Conservation (phyloP, 1,284 basidiomycete genomes). For the Hypsizygus ulmarius region DNA sequence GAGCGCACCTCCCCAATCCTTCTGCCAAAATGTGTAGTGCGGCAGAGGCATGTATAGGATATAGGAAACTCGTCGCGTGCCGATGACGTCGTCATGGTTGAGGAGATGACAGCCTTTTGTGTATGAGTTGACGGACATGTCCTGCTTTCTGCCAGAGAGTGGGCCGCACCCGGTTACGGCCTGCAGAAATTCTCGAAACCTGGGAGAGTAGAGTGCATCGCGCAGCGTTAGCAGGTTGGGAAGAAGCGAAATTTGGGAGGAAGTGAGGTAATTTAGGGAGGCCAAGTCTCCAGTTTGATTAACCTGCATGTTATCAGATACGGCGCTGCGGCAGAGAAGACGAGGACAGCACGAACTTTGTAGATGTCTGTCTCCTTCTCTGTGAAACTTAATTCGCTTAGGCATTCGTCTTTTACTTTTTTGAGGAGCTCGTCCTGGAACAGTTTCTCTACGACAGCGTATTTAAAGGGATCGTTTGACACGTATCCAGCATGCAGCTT, state of each 20-base stretch:
- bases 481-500: slow-evolving; percentile 56
- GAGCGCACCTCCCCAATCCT: slow-evolving; percentile 90
- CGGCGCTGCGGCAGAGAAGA: slow-evolving; percentile 9
- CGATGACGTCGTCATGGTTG: slow-evolving; percentile 98
- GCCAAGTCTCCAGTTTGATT: slow-evolving; percentile 98
- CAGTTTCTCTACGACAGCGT: slow-evolving; percentile 79
- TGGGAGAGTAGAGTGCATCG: slow-evolving; percentile 87
- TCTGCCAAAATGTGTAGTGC: slow-evolving; percentile 61
- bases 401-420: slow-evolving; percentile 78
- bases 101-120: slow-evolving; percentile 90
- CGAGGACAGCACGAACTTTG: slow-evolving; percentile 57
- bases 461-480: slow-evolving; percentile 74
- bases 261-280: slow-evolving; percentile 82
- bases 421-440: slow-evolving; percentile 82
- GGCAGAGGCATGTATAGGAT: slow-evolving; percentile 97
- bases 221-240: slow-evolving; percentile 81
- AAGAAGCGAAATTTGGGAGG: slow-evolving; percentile 74
- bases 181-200: slow-evolving; percentile 84
- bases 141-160: slow-evolving; percentile 89
- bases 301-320: slow-evolving; percentile 52
- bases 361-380: slow-evolving; percentile 99
- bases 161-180: slow-evolving; percentile 93
- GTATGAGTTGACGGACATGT: slow-evolving; percentile 95
- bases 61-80: slow-evolving; percentile 91
- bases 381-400: slow-evolving; percentile 86